Base-by-base conservation (phyloP, 164 flowering plant genomes). In the Vitis rupestris region DNA sequence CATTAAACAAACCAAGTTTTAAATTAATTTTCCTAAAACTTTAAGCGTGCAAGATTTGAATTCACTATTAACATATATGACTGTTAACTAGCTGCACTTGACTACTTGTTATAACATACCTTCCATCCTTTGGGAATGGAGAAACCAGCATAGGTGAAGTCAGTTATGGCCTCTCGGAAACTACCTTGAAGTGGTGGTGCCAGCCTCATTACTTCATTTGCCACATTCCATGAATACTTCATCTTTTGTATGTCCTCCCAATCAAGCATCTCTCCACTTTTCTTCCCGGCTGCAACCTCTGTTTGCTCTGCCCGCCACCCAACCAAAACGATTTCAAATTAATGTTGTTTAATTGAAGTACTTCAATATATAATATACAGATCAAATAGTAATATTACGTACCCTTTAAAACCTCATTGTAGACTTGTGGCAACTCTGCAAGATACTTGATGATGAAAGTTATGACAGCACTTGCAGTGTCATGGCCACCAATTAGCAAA, bases 41-140 rank as follows among this genome's bases (percentile, higher is more conserved):
- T 37, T 23, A 23, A 23, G 27, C 27, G 27, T 23, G 27, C 27
- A 23, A 23, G 27, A 23, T 23, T 23, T 23, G 27, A 23, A 23
- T 23, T 23, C 27, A 23, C 27, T 23, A 23, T 23, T 23, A 23
- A 23, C 27, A 1, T 23, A 23, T 23, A 23, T 23, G 27, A 23
- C 27, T 23, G 27, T 31, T 31, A 31, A 6, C 44, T 31, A 31
- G 44, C 44, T 2, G 44, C 44, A 31, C 44, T 31, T 31, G 44
- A 31, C 44, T 3, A 37, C 44, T 37, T 55, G 31, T 17, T 9
- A 19, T 53, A 9, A 66, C 11, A 50, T 65, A 85, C 88, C 83
- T 86, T 86, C 90, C 90, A 86, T 10, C 90, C 90, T 70, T 86
- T 84, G 4, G 90, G 87, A 63, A 86, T 81, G 48, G 73, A 62